Conservation (phyloP, 73 alveolate genomes). For the Breviolum minutum region DNA sequence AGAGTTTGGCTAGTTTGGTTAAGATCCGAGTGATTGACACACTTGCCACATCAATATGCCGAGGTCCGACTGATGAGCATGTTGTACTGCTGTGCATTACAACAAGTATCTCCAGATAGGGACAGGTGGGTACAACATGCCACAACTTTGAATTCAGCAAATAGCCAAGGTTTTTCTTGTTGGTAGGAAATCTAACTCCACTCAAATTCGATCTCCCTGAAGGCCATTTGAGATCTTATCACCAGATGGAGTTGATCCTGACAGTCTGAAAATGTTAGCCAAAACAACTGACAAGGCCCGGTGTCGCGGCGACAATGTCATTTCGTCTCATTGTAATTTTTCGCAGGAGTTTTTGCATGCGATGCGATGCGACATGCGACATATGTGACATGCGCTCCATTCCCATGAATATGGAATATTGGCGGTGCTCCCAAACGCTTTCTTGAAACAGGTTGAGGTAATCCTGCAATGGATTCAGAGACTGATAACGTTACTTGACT, state of each 20-base stretch:
- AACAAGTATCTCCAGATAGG: conserved; percentile 91
- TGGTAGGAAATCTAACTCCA: not conserved
- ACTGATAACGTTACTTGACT: conserved; percentile 42
- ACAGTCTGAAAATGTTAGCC: conserved; percentile 65
- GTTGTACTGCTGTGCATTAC: conserved; percentile 90
- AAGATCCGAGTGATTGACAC: not conserved
- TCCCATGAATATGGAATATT: too few relatives aligned
- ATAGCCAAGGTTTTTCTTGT: not conserved
- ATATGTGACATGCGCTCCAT: too few relatives aligned
- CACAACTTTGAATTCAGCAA: too few relatives aligned
- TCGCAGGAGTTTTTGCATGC: not conserved
- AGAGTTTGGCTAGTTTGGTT: not conserved
- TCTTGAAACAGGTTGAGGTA: conserved; percentile 57
- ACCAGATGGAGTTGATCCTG: conserved; percentile 83
- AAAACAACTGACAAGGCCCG: conserved; percentile 81
- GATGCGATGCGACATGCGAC: too few relatives aligned
- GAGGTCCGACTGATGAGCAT: conserved; percentile 89
- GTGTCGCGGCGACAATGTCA: not conserved
- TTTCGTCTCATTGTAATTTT: too few relatives aligned
- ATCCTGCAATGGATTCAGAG: conserved; percentile 94
- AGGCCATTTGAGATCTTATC: conserved; percentile 89
- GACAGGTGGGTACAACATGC: conserved; percentile 36
- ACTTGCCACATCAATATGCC: not conserved
- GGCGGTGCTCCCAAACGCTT: too few relatives aligned
- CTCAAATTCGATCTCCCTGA: not conserved